Evolutionary conservation across 2,329 filamentous ascomycete genomes (phyloP).

Genomic region (Phaeoacremonium minimum): DNA sequence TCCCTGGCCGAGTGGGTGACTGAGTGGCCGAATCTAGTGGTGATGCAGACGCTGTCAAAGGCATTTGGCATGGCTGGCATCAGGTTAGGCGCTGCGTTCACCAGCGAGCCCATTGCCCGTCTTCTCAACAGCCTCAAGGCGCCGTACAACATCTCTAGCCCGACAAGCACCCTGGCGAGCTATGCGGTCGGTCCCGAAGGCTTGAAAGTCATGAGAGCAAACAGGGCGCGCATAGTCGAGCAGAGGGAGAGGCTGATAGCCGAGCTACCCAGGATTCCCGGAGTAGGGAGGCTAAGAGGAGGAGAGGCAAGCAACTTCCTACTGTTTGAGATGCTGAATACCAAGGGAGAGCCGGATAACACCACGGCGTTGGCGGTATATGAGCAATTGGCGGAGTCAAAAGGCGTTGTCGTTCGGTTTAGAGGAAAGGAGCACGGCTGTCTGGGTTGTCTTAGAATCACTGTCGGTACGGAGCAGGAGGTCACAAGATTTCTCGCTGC

Average conservation of each 20-base stretch:
- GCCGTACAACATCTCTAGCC: slow-evolving; percentile 90
- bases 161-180: slow-evolving; percentile 76
- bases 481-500: slow-evolving; percentile 74
- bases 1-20: slow-evolving; percentile 88
- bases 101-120: slow-evolving; percentile 66
- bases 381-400: slow-evolving; percentile 75
- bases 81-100: slow-evolving; percentile 81
- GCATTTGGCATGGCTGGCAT: slow-evolving; percentile 95
- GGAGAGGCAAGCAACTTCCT: slow-evolving; percentile 84
- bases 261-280: slow-evolving; percentile 70
- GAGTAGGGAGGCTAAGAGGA: slow-evolving; percentile 77
- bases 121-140: slow-evolving; percentile 92
- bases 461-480: slow-evolving; percentile 85
- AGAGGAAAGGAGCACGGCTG: slow-evolving; percentile 90
- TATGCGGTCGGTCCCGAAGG: slow-evolving; percentile 66
- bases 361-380: slow-evolving; percentile 74
- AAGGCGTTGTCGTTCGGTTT: slow-evolving; percentile 90
- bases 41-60: slow-evolving; percentile 98
- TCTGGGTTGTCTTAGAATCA: slow-evolving; percentile 82
- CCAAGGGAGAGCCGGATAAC: slow-evolving; percentile 72
- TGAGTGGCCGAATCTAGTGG: slow-evolving; percentile 92
- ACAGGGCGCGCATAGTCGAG: slow-evolving; percentile 64
- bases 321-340: slow-evolving; percentile 80
- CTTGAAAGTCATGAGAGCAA: slow-evolving; percentile 66
- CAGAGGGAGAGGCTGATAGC: slow-evolving; percentile 74